Evolutionary conservation across 768 basidiomycete genomes (phyloP).

Genomic region (Agaricus subrufescens): DNA sequence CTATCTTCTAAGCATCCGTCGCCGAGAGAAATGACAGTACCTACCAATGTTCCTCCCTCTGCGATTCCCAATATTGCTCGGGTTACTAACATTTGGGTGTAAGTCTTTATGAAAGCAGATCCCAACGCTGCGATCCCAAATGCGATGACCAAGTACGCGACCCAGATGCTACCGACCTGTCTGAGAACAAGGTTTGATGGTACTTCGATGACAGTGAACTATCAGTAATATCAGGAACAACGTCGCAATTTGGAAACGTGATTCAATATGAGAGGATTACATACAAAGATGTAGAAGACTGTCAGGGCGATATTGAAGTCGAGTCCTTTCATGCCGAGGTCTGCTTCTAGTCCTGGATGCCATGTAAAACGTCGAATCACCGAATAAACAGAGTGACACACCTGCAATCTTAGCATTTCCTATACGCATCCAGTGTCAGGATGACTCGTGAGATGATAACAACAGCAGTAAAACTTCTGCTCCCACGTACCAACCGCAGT

Average conservation of each 20-base stretch:
- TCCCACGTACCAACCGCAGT: constrained; percentile 13
- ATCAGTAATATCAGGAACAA: not conserved
- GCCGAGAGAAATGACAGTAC: constrained; percentile 6
- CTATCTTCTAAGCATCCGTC: constrained; percentile 14
- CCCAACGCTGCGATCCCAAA: constrained; percentile 35
- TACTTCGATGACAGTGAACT: constrained; percentile 35
- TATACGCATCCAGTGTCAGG: not conserved
- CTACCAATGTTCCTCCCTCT: constrained; percentile 38
- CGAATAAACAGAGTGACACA: constrained; percentile 7
- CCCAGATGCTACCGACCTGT: constrained; percentile 32
- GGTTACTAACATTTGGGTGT: constrained; percentile 28
- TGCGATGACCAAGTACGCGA: constrained; percentile 30
- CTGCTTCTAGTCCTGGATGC: constrained; percentile 29
- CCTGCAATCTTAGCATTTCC: constrained; percentile 21
- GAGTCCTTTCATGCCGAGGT: constrained; percentile 34
- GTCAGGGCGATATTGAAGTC: constrained; percentile 39
- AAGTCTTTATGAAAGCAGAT: constrained; percentile 34
- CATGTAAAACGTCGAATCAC: not conserved
- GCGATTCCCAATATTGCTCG: constrained; percentile 36
- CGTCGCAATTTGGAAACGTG: not conserved
- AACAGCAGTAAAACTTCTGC: not conserved
- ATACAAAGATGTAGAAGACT: constrained; percentile 35
- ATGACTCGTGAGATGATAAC: not conserved
- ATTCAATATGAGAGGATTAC: not conserved
- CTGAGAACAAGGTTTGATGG: constrained; percentile 40